Base-by-base conservation (phyloP, 495 filamentous ascomycete genomes). In the Cercophora sp. region DNA sequence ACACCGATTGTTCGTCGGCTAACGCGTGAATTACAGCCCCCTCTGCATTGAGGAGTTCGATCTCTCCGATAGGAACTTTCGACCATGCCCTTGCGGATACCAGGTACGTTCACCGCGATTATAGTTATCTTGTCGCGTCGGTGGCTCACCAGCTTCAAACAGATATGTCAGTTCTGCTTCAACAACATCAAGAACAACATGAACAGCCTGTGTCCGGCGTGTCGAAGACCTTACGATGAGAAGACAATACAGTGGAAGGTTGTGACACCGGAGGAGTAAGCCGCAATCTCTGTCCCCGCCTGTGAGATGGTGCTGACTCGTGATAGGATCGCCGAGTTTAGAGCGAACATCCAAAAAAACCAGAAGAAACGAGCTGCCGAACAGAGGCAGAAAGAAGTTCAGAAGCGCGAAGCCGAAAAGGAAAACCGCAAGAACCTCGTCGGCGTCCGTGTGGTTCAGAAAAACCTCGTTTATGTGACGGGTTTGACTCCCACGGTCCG, bases 91-190 rank as follows among this genome's bases (percentile, higher is more conserved):
- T 22, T 99, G 93, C 67, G 94, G 94, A 31, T 99, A 97, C 63
- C 91, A 96, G 79, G 93, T 97, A 82, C 40, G 79, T 62, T 39
- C 16, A 22, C 35, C 34, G 18, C 1, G 36, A 3, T 25, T 46
- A 42, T 44, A 46, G 49, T 32, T 16, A 24, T 39, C 27, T 8
- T 13, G 3, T 23, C n/a, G n/a, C 19, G 57, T 64, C 47, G 48
- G 22, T 46, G 13, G 15, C 60, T 66, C 44, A 66, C 56, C n/a
- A 13, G 20, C 40, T 9, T 22, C 39, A 24, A n/a, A n/a, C 64
- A 98, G 92, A 89, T 99, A 63, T 99, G 94, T 69, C 94, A 96
- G 75, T 99, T 99, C 73, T 99, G 94, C 71, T 97, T 87, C 75
- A 96, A 99, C 74, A 97, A 97, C 60, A 93, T 99, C 70, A 92